Evolutionary conservation across 1,139 yeast species (phyloP), one percentile per base, ranked within the genome.

Genomic region (Pneumocystis murina): DNA sequence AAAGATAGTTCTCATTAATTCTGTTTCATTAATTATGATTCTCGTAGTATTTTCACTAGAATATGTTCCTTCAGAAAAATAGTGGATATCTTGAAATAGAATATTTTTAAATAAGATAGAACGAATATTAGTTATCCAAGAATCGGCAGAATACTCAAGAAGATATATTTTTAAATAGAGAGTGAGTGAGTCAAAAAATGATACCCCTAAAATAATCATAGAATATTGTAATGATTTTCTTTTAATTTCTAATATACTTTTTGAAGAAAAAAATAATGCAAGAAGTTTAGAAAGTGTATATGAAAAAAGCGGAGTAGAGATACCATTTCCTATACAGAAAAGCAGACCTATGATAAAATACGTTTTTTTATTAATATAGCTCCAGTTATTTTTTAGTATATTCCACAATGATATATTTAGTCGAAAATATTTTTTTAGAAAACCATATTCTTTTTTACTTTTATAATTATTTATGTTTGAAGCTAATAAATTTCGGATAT

Each of bases 241-340:
- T 68, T 61, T 3, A 75, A 75, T 78, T 70, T 0, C 80, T 76
- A 2, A 79, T 72, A 3, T 74, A 73, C 14, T 48, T 55, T 70
- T 66, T 2, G 67, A 64, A 3, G 74, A 72, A 12, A 76, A 65
- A 14, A 75, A 70, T 0, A 72, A 71, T 38, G 68, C 66, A n/a
- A 91, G 75, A 6, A 91, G 75, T 67, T 83, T 82, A 0, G 97
- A 82, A 68, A 91, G 84, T 58, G 86, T 81, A 70, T 74, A 90
- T 0, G 97, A 87, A 68, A 92, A 89, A 0, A 87, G 74, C 0
- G 98, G 97, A 66, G 83, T 84, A 1, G 82, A 74, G 0, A 79
- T 79, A 12, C 95, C 92, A 66, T 84, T 83, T 0, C 80, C 64
- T 0, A 84, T 68, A 0, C 91, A 77, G 4, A 79, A 68, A 0